Evolutionary conservation across 768 basidiomycete species (phyloP).

Genomic region (Mycena metata): DNA sequence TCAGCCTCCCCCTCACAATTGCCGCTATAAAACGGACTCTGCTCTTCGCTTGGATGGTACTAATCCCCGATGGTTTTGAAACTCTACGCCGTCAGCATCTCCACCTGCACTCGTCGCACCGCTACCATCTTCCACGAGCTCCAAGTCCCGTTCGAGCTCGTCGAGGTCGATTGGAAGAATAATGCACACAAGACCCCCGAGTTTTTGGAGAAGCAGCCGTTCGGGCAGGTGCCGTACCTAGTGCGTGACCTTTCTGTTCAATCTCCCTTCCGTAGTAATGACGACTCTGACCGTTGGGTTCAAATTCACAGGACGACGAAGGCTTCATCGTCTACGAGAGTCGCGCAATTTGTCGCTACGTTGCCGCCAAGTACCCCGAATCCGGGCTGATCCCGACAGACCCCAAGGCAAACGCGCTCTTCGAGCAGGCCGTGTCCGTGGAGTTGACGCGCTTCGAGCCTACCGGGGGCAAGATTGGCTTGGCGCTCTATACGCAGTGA

Average conservation of each 20-base stretch:
- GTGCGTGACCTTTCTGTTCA: neutral
- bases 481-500: conserved; percentile 8
- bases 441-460: conserved; percentile 25
- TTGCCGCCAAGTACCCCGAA: conserved; percentile 55
- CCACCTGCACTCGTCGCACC: too few species aligned
- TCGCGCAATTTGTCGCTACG: conserved; percentile 62
- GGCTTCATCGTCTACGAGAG: conserved; percentile 63
- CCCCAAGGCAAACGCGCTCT: conserved; percentile 43
- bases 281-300: too few species aligned
- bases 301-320: conserved; percentile 52
- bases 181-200: conserved; percentile 53
- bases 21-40: too few species aligned
- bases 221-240: conserved; percentile 53
- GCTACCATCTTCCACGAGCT: too few species aligned
- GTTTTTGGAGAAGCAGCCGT: conserved; percentile 58
- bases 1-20: too few species aligned
- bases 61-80: too few species aligned
- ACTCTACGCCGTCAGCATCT: too few species aligned
- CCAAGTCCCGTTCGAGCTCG: too few species aligned
- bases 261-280: too few species aligned
- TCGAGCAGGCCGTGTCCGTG: conserved; percentile 36
- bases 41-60: too few species aligned
- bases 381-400: conserved; percentile 58
- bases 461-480: neutral
- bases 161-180: conserved; percentile 38